Evolutionary conservation across 2,329 filamentous ascomycete species (phyloP), one percentile per base, ranked within the genome.

Genomic region (Pseudogymnoascus sp.): DNA sequence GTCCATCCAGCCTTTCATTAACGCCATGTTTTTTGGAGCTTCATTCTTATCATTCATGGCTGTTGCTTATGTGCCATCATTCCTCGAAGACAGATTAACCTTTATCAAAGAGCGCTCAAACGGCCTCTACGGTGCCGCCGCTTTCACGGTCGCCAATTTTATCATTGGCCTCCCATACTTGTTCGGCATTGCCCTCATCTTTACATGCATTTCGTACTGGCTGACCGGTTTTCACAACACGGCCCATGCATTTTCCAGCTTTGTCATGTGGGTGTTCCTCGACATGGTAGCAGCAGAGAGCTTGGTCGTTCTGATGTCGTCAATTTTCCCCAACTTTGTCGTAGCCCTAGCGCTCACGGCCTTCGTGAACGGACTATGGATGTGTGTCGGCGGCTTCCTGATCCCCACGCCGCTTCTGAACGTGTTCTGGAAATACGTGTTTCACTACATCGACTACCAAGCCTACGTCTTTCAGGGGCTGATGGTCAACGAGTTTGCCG

Each of bases 401-500:
- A 89, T 95, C 1, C 80, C 84, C 4, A 84, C 86, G 4, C 81
- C 77, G 1, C 81, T 86, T 2, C 79, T 95, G 41, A 95, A 96
- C 72, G 83, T 81, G 2, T 96, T 96, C 67, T 95, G 89, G 85
- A 84, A 85, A 72, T 94, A 95, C 68, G 89, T 89, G 6, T 94
- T 94, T 68, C 88, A 92, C 70, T 95, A 92, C 72, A 92, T 92
- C 70, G 89, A 95, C 71, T 95, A 95, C 70, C 89, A 93, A 71
- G 82, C 80, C 43, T 95, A 92, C 67, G 90, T 95, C 3, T 96
- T 95, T 71, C 84, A 93, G 70, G 90, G 89, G 12, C 93, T 96
- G 90, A 93, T 95, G 89, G 85, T 93, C 60, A 95, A 94, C 69
- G 90, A 96, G 75, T 94, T 96, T 71, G 76, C 77, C 1, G 66